Evolutionary conservation across 352 stramenopile species (phyloP), one percentile per base, ranked within the genome.

Genomic region (Nothophytophthora sp.): DNA sequence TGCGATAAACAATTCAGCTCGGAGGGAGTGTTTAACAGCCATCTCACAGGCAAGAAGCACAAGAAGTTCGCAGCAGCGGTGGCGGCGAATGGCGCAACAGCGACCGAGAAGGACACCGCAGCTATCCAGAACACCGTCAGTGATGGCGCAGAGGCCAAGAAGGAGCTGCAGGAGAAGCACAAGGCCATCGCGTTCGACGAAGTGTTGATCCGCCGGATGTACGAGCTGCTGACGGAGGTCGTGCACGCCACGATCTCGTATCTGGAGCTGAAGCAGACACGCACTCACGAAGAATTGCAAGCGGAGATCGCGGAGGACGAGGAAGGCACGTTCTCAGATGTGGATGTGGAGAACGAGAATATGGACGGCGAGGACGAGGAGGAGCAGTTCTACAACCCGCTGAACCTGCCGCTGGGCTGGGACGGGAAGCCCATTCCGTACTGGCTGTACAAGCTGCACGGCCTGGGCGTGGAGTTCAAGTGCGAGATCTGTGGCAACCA

Each of bases 401-500:
- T 99, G 47, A 99, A 99, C 67, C 76, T 99, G 22, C 97, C 97
- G 18, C 81, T 99, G 23, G 97, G 96, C 44, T 99, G 94, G 95
- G 97, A 99, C 71, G 97, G 97, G 36, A 99, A 99, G 59, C 97
- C 97, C 13, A 99, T 99, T 60, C 97, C 97, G 5, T 99, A 99
- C 62, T 99, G 97, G 97, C 77, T 99, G 45, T 99, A 99, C 86
- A 99, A 99, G 78, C 77, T 99, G 24, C 97, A 99, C 63, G 97
- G 97, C 2, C 89, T 99, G 20, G 97, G 98, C 55, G 89, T 99
- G 38, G 97, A 99, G 78, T 99, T 93, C 80, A 96, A 97, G 52
- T 99, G 97, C 67, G 97, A 99, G 70, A 99, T 99, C 40, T 99
- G 97, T 73, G 97, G 97, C 7, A 98, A 99, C 63, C 92, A 99